Percentiles rank a stretch among this genome's conserved stretches.
phyloP scores from a whole-genome alignment of 768 basidiomycete species.

The Agaricus sinodeliciosus region DNA sequence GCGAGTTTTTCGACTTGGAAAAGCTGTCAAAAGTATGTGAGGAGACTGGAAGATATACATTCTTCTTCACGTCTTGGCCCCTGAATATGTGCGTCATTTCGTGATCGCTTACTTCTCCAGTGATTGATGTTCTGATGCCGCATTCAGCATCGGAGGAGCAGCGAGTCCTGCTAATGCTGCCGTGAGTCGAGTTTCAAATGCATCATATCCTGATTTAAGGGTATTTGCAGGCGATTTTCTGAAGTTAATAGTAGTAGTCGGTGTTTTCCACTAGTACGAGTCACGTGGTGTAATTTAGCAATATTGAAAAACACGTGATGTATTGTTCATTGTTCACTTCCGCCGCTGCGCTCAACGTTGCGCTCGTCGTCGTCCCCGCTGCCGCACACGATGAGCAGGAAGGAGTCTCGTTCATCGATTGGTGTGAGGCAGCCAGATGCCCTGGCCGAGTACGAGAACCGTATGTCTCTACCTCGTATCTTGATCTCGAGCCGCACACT shows the following conservation, averaged over 20 bases:
- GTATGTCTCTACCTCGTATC: constrained; percentile 37
- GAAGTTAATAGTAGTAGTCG: too few relatives aligned
- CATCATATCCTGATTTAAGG: not conserved
- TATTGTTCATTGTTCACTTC: constrained; percentile 13
- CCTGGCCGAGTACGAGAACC: constrained; percentile 78
- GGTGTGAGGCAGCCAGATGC: constrained; percentile 70
- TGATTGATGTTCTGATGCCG: not conserved
- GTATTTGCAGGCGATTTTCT: constrained; percentile 3
- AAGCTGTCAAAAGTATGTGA: constrained; percentile 49
- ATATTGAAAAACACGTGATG: constrained; percentile 20
- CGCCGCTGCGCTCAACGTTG: constrained; percentile 8
- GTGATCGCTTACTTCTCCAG: not conserved
- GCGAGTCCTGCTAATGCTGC: constrained; percentile 70
- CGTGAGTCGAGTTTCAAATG: constrained; percentile 29
- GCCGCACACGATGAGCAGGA: constrained; percentile 40
- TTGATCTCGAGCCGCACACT: constrained; percentile 18
- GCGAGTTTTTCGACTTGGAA: constrained; percentile 73
- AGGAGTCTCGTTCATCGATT: constrained; percentile 58
- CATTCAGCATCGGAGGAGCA: constrained; percentile 51
- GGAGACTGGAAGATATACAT: constrained; percentile 55
- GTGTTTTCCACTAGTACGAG: too few relatives aligned
- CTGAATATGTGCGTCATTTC: constrained; percentile 51
- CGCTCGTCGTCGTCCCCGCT: constrained; percentile 11
- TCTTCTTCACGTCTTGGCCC: constrained; percentile 76
- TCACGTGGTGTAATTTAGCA: constrained; percentile 8